Conservation (phyloP, 2,329 filamentous ascomycete genomes). For the Cyphellophora attinorum region DNA sequence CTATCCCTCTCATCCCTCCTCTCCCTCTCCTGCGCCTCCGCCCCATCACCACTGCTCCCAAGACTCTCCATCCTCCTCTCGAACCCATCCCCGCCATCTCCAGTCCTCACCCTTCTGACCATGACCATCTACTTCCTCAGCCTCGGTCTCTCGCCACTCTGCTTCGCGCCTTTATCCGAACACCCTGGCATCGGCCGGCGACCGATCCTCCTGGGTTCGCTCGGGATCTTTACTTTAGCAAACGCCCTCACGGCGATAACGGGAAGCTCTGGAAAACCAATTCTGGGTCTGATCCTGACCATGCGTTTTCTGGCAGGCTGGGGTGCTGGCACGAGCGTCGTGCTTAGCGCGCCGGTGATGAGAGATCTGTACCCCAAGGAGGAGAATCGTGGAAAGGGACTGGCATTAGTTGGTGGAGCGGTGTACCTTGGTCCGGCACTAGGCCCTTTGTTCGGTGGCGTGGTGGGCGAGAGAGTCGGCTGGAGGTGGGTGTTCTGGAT, state of each 20-base stretch:
- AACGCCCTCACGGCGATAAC: too few relatives aligned
- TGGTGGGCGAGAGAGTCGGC: slow-evolving; percentile 14
- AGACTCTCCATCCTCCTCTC: slow-evolving; percentile 39
- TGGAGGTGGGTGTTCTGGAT: slow-evolving; percentile 21
- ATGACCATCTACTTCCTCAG: slow-evolving; percentile 38
- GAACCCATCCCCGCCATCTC: slow-evolving; percentile 26
- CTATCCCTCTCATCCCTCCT: slow-evolving; percentile 43
- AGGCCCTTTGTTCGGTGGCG: slow-evolving; percentile 20
- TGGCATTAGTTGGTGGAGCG: slow-evolving; percentile 23
- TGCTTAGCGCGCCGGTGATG: slow-evolving; percentile 21
- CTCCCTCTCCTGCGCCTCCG: slow-evolving; percentile 46
- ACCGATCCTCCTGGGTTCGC: slow-evolving; percentile 32
- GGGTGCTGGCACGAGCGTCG: slow-evolving; percentile 31
- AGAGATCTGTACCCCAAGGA: slow-evolving; percentile 25
- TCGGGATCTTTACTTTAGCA: slow-evolving; percentile 36
- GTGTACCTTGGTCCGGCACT: slow-evolving; percentile 22
- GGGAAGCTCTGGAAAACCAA: too few relatives aligned
- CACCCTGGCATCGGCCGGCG: slow-evolving; percentile 35
- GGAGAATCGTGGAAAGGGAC: slow-evolving; percentile 20
- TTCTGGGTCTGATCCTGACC: slow-evolving; percentile 40
- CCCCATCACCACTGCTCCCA: slow-evolving; percentile 35
- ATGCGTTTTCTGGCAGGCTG: slow-evolving; percentile 39
- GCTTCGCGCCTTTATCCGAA: slow-evolving; percentile 33
- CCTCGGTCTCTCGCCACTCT: slow-evolving; percentile 33
- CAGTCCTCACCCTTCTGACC: slow-evolving; percentile 27